A percentile compares a stretch with the other conserved stretches of the same genome.
phyloP scores from a whole-genome alignment of 2,329 filamentous ascomycete genomes.

The Neofusicoccum ribis region DNA sequence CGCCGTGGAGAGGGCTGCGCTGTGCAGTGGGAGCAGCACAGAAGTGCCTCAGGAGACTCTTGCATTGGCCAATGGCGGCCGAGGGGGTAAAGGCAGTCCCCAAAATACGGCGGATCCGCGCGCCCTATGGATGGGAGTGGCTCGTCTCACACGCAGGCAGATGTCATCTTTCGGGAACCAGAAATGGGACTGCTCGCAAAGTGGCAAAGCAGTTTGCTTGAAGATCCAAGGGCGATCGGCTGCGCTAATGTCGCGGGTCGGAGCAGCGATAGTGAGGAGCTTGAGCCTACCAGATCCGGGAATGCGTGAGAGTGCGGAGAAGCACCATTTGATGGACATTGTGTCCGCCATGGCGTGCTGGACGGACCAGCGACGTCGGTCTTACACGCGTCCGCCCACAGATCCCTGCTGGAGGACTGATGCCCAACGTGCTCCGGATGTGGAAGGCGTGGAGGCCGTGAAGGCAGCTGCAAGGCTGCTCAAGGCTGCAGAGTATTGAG shows the following conservation, averaged over 20 bases:
- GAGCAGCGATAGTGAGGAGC: not conserved
- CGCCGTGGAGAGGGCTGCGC: not conserved
- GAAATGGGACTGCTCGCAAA: constrained; percentile 9
- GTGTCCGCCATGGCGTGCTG: constrained; percentile 3
- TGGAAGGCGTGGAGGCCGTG: not conserved
- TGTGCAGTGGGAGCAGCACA: not conserved
- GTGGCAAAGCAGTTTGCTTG: not conserved
- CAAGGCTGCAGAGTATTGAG: not conserved
- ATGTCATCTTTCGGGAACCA: constrained; percentile 2
- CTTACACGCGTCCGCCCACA: constrained; percentile 2
- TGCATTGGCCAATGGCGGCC: not conserved
- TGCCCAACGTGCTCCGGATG: not conserved
- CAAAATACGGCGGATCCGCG: not conserved
- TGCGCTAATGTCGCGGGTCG: not conserved
- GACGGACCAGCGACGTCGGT: not conserved
- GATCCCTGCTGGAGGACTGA: not conserved
- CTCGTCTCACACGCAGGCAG: constrained; percentile 6
- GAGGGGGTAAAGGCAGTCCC: not conserved
- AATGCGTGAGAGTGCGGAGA: constrained; percentile 6
- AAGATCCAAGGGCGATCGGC: constrained; percentile 1
- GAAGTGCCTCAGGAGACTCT: not conserved
- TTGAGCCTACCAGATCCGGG: not conserved
- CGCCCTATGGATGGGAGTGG: not conserved
- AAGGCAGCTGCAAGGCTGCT: not conserved
- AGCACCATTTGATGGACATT: constrained; percentile 3